A percentile compares a stretch with the other conserved stretches of the same genome.
Conservation (phyloP, 2,329 filamentous ascomycete species). For the Macroventuria anomochaeta region DNA sequence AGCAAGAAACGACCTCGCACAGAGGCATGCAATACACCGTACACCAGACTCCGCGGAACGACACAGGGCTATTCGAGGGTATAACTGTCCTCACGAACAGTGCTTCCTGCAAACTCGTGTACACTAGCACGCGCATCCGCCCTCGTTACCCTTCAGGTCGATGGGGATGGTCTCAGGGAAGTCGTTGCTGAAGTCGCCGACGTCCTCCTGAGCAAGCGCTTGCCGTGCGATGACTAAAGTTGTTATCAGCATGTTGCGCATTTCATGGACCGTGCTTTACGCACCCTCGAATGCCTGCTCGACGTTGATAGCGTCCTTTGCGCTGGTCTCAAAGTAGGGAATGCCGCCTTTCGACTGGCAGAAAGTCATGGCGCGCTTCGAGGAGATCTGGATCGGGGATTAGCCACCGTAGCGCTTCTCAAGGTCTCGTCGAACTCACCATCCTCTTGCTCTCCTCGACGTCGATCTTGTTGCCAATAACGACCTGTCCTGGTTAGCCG, state of each 20-base stretch:
- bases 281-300: conserved; percentile 79
- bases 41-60: conserved; percentile 37
- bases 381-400: conserved; percentile 71
- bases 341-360: conserved; percentile 98
- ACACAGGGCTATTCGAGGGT: conserved; percentile 9
- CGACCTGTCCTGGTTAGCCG: conserved; percentile 66
- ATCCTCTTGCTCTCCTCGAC: conserved; percentile 97
- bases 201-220: conserved; percentile 94
- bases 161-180: conserved; percentile 99
- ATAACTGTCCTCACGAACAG: conserved; percentile 12
- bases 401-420: not conserved
- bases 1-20: conserved; percentile 20
- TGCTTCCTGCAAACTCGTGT: conserved; percentile 12
- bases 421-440: conserved; percentile 54
- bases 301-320: conserved; percentile 98
- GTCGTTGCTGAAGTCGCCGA: conserved; percentile 95
- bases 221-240: conserved; percentile 88
- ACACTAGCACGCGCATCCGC: conserved; percentile 84
- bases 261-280: not conserved
- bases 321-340: conserved; percentile 98
- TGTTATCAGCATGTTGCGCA: conserved; percentile 8
- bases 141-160: conserved; percentile 90
- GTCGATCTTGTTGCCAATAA: conserved; percentile 99
- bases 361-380: conserved; percentile 95
- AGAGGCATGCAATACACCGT: conserved; percentile 26